Percentiles rank a stretch among this genome's conserved stretches.
These are phyloP conservation scores for Akebia trifoliata DNA, from an alignment of 164 flowering plant genomes.

Conservation along the genomic window DNA sequence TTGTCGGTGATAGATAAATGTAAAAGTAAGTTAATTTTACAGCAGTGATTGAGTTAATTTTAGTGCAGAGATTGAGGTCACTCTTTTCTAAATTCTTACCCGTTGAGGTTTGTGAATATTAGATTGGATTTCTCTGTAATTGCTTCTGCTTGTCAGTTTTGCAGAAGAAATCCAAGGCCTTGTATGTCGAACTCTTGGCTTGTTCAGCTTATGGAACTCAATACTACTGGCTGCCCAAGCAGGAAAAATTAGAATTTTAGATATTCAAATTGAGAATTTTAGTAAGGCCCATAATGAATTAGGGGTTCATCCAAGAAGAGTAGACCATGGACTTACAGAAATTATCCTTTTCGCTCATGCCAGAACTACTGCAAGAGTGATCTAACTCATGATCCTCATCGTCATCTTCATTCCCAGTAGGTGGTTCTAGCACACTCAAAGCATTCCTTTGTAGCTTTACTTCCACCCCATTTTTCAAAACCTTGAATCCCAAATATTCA, in stretches of 20 bases:
- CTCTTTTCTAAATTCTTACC: constrained; percentile 28
- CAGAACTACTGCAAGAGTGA: constrained; percentile 35
- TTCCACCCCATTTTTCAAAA: constrained; percentile 87
- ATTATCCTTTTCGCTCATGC: constrained; percentile 41
- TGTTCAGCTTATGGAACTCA: constrained; percentile 53
- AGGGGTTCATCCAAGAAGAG: neutral
- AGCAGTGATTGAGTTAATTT: too few relatives aligned
- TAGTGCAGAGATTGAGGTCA: too few relatives aligned
- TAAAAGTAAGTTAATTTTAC: neutral
- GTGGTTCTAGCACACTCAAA: constrained; percentile 80
- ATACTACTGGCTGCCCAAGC: constrained; percentile 43
- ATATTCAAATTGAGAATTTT: neutral
- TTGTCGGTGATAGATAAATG: neutral
- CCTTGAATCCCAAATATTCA: constrained; percentile 33
- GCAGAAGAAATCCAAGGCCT: constrained; percentile 52
- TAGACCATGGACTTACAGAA: constrained; percentile 36
- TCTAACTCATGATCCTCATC: constrained; percentile 39
- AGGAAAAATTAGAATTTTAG: neutral
- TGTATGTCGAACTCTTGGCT: constrained; percentile 57
- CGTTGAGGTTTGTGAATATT: constrained; percentile 33
- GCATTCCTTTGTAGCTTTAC: constrained; percentile 96
- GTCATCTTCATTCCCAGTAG: constrained; percentile 79
- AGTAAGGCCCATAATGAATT: neutral
- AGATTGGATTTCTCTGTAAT: constrained; percentile 49
- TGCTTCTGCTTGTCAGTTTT: constrained; percentile 35